Conservation (phyloP, 306 rosid species). For the Acacia acuminata region DNA sequence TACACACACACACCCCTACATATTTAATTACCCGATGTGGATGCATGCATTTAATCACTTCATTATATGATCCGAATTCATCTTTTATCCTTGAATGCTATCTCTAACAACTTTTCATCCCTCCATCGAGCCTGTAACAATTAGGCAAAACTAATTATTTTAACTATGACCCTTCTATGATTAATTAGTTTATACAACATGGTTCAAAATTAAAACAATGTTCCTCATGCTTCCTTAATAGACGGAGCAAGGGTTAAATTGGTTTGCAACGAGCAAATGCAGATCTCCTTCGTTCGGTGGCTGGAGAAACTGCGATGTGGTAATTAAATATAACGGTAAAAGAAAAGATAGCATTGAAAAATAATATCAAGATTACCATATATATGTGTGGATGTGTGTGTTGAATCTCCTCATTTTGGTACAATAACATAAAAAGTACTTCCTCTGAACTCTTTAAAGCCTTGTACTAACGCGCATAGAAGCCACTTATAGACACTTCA, state of each 20-base stretch:
- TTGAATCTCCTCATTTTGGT: not conserved
- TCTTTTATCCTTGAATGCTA: too few species aligned
- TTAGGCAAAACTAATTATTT: too few species aligned
- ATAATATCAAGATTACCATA: too few species aligned
- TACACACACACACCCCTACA: accelerated
- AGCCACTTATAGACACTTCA: not conserved
- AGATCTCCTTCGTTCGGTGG: too few species aligned
- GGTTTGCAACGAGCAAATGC: not conserved
- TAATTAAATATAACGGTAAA: too few species aligned
- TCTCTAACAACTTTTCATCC: not conserved
- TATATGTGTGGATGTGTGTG: too few species aligned
- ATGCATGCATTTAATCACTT: too few species aligned
- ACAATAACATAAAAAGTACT: not conserved
- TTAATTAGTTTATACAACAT: not conserved
- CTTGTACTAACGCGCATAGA: not conserved
- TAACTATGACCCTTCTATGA: too few species aligned
- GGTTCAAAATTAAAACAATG: not conserved
- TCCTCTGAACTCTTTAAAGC: not conserved
- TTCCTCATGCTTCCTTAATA: not conserved
- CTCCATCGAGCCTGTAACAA: not conserved
- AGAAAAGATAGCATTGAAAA: too few species aligned
- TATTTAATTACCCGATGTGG: too few species aligned
- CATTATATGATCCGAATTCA: too few species aligned
- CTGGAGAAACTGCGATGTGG: too few species aligned
- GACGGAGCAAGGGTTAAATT: not conserved